A percentile compares a stretch with the other conserved stretches of the same genome.
These are phyloP conservation scores for Spencermartinsiella ligniputridi DNA, from an alignment of 1,139 yeast genomes.

Conservation along the genomic window DNA sequence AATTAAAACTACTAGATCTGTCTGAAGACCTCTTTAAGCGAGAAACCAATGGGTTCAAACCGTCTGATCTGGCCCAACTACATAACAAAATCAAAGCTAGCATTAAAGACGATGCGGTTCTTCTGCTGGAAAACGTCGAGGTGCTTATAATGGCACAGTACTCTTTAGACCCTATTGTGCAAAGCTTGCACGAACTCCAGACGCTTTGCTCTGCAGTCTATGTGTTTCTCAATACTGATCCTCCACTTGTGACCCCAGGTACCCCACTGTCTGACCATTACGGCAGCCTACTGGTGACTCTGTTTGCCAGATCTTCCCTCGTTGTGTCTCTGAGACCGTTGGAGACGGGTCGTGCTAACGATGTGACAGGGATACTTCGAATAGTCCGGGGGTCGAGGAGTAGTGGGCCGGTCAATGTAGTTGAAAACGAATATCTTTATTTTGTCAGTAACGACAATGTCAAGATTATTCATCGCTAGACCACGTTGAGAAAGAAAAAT, in stretches of 20 bases:
- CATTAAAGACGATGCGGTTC: conserved; percentile 10
- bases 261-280: conserved; percentile 33
- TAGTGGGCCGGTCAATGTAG: conserved; percentile 31
- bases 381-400: conserved; percentile 50
- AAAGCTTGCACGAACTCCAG: conserved; percentile 1
- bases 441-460: conserved; percentile 44
- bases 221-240: conserved; percentile 35
- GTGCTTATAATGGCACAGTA: conserved; percentile 31
- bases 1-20: conserved; percentile 25
- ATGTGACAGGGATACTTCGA: conserved; percentile 68
- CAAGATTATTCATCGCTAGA: conserved; percentile 39
- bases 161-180: conserved; percentile 8
- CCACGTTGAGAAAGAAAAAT: no score
- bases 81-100: conserved; percentile 1
- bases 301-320: conserved; percentile 48
- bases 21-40: conserved; percentile 16
- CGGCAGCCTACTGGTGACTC: conserved; percentile 44
- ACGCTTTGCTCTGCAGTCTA: conserved; percentile 14
- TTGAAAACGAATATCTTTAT: conserved; percentile 64
- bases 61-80: neutral
- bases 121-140: conserved; percentile 33
- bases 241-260: conserved; percentile 38
- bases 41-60: neutral
- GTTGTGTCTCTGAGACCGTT: conserved; percentile 58
- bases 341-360: conserved; percentile 77